These are phyloP conservation scores for Aspergillus nomiae DNA, from an alignment of 2,329 filamentous ascomycete genomes.

Conservation along the genomic window DNA sequence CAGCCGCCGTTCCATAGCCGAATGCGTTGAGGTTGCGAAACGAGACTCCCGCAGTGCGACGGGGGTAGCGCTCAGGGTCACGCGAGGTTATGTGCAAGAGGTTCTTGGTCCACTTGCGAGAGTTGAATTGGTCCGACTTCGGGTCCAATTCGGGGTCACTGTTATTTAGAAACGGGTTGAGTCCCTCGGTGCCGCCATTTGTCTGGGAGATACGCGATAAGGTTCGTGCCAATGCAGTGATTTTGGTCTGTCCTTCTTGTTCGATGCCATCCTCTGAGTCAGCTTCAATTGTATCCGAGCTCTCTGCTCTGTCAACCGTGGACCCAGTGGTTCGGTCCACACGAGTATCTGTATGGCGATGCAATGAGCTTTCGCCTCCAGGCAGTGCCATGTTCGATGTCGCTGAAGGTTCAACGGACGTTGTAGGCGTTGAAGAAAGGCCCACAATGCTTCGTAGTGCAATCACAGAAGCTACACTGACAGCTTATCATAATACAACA, in stretches of 20 bases:
- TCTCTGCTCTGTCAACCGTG: slow-evolving; percentile 20
- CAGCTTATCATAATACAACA: background rate
- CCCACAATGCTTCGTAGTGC: slow-evolving; percentile 5
- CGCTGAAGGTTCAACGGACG: slow-evolving; percentile 19
- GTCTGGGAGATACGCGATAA: slow-evolving; percentile 33
- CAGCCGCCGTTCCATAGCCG: slow-evolving; percentile 44
- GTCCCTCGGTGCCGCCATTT: slow-evolving; percentile 19
- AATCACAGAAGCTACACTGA: background rate
- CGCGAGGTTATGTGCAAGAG: slow-evolving; percentile 34
- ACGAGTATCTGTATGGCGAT: slow-evolving; percentile 1
- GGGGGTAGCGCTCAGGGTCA: slow-evolving; percentile 35
- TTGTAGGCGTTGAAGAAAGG: slow-evolving; percentile 19
- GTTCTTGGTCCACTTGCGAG: slow-evolving; percentile 49
- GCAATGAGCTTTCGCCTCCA: slow-evolving; percentile 11
- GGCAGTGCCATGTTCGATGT: slow-evolving; percentile 11
- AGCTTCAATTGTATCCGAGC: slow-evolving; percentile 26
- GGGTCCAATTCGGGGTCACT: slow-evolving; percentile 45
- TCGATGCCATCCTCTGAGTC: slow-evolving; percentile 28
- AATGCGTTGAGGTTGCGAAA: slow-evolving; percentile 49
- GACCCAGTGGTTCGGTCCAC: slow-evolving; percentile 2
- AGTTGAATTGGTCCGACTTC: slow-evolving; percentile 43
- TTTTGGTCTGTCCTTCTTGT: slow-evolving; percentile 25
- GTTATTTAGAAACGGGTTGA: slow-evolving; percentile 41
- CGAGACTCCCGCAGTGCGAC: slow-evolving; percentile 41
- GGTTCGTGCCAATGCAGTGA: slow-evolving; percentile 32